These are phyloP conservation scores for Sphaerostilbella broomeana DNA, from an alignment of 2,329 filamentous ascomycete genomes.

Conservation along the genomic window DNA sequence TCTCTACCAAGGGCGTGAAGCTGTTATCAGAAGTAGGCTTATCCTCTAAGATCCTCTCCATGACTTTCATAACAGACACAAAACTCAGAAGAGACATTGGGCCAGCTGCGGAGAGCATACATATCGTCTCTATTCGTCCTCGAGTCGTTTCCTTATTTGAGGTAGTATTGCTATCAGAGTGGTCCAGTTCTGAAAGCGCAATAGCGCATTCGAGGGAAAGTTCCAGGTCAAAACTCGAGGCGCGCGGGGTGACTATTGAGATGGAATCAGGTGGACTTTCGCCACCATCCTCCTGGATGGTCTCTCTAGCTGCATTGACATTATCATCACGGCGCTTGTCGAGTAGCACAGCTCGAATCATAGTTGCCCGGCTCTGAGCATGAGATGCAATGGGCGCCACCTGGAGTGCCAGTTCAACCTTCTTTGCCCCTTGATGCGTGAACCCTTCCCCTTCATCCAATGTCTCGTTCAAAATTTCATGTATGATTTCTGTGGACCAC, in stretches of 20 bases:
- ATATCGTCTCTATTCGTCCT: too few relatives aligned
- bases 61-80: conserved; percentile 51
- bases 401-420: conserved; percentile 62
- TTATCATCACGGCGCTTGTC: conserved; percentile 48
- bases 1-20: conserved; percentile 46
- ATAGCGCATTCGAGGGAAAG: conserved; percentile 10
- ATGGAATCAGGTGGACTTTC: conserved; percentile 21
- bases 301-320: conserved; percentile 50
- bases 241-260: conserved; percentile 39
- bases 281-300: conserved; percentile 32
- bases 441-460: conserved; percentile 45
- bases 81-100: conserved; percentile 53
- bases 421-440: conserved; percentile 23
- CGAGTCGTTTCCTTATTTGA: too few relatives aligned
- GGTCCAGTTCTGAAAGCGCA: too few relatives aligned
- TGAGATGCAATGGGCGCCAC: conserved; percentile 73
- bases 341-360: conserved; percentile 52
- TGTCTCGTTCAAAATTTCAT: conserved; percentile 58
- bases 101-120: conserved; percentile 52
- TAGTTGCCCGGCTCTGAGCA: conserved; percentile 54
- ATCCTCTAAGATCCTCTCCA: conserved; percentile 46
- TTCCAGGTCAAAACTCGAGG: conserved; percentile 4
- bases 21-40: conserved; percentile 39
- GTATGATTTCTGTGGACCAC: conserved; percentile 73
- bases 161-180: conserved; percentile 27